Percentiles rank a stretch among this genome's conserved stretches.
phyloP scores from a whole-genome alignment of 345 rosid species.

The Gossypium longicalyx region DNA sequence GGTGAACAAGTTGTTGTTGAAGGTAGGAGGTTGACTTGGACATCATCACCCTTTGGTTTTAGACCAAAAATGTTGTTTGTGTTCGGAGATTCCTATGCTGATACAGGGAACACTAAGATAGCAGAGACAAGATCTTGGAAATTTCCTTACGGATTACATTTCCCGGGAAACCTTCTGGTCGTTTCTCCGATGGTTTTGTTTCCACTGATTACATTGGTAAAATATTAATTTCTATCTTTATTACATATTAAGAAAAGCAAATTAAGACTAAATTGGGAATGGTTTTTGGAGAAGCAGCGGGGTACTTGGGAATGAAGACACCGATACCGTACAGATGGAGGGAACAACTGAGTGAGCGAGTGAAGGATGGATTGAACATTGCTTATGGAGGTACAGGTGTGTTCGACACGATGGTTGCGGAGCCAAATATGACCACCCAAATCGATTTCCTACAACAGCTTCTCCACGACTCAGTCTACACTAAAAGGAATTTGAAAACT shows the following conservation, averaged over 20 bases:
- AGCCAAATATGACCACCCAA: conserved; percentile 74
- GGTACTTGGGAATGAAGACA: conserved; percentile 46
- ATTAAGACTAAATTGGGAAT: not conserved
- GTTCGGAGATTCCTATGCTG: conserved; percentile 65
- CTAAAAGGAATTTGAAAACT: conserved; percentile 23
- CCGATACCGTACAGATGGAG: conserved; percentile 62
- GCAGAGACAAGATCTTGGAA: conserved; percentile 36
- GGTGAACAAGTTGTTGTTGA: not conserved
- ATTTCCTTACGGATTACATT: conserved; percentile 53
- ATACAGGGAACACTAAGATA: conserved; percentile 49
- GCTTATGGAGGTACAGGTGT: conserved; percentile 87
- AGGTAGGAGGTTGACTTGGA: not conserved
- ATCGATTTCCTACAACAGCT: conserved; percentile 47
- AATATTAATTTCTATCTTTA: not conserved
- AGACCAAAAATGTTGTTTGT: conserved; percentile 50
- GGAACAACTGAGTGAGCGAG: conserved; percentile 21
- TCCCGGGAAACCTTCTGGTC: conserved; percentile 61
- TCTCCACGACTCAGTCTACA: conserved; percentile 33
- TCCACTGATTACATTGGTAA: conserved; percentile 39
- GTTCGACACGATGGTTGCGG: conserved; percentile 36
- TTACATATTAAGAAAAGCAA: too few species aligned
- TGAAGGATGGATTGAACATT: conserved; percentile 60
- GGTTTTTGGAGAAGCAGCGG: conserved; percentile 37
- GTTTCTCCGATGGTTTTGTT: conserved; percentile 59
- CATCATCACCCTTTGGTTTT: conserved; percentile 6